A percentile compares a stretch with the other conserved stretches of the same genome.
phyloP scores from a whole-genome alignment of 2,329 filamentous ascomycete species.

The Podosphaera leucotricha region DNA sequence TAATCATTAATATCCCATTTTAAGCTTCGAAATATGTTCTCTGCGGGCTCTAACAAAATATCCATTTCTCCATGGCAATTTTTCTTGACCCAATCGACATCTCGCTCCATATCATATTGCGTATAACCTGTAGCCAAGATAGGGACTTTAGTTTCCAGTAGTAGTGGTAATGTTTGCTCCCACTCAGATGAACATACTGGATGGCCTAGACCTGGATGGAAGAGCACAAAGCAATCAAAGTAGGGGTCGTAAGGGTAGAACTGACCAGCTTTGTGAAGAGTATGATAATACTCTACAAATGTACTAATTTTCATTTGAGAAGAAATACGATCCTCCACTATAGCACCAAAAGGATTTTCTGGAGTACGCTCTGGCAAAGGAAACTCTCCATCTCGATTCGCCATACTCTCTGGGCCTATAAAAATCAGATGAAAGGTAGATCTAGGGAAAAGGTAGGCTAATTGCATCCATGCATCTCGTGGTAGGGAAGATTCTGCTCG shows the following conservation, averaged over 20 bases:
- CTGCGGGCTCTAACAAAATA: constrained; percentile 69
- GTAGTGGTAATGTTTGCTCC: constrained; percentile 67
- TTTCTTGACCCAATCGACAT: constrained; percentile 72
- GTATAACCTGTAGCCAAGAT: constrained; percentile 93
- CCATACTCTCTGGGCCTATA: constrained; percentile 89
- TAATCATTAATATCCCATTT: constrained; percentile 94
- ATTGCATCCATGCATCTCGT: constrained; percentile 78
- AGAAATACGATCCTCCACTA: constrained; percentile 77
- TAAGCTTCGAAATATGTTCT: constrained; percentile 83
- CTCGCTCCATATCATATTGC: constrained; percentile 78
- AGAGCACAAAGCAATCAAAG: constrained; percentile 92
- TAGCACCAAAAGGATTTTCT: constrained; percentile 73
- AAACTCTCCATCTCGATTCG: constrained; percentile 79
- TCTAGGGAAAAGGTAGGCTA: constrained; percentile 85
- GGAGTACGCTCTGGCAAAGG: constrained; percentile 70
- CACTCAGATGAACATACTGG: constrained; percentile 86
- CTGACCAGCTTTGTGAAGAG: constrained; percentile 68
- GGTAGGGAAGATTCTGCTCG: constrained; percentile 94
- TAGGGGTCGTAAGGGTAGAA: constrained; percentile 95
- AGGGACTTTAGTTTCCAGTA: constrained; percentile 87
- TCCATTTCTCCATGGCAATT: constrained; percentile 81
- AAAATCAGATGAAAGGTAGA: constrained; percentile 80
- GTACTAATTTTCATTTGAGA: constrained; percentile 90
- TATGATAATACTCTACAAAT: constrained; percentile 96
- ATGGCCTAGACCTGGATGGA: constrained; percentile 90